phyloP scores from a whole-genome alignment of 768 basidiomycete species.

The Galerina sulciceps region DNA sequence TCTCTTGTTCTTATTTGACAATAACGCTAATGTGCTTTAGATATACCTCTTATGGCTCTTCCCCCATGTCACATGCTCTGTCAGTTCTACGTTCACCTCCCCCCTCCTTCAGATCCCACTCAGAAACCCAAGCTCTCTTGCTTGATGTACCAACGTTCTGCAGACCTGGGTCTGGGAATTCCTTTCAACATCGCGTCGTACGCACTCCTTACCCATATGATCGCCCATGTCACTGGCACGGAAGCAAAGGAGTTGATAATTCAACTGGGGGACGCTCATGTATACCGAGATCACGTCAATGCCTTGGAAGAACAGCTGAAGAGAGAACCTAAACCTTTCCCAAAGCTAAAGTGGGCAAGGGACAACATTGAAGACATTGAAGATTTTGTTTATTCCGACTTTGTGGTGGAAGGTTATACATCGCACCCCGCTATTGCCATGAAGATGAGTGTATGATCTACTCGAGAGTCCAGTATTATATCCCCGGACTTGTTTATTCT shows the following conservation, averaged over 20 bases:
- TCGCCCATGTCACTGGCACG: conserved; percentile 89
- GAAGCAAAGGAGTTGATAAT: conserved; percentile 90
- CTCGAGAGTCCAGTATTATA: too few species aligned
- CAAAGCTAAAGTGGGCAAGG: conserved; percentile 75
- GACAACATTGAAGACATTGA: conserved; percentile 74
- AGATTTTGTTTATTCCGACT: conserved; percentile 78
- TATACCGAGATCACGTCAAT: conserved; percentile 90
- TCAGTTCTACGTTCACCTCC: conserved; percentile 97
- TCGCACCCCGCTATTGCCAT: conserved; percentile 85
- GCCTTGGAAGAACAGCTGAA: conserved; percentile 84
- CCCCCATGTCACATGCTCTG: conserved; percentile 99
- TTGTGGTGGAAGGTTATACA: conserved; percentile 86
- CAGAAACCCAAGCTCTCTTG: conserved; percentile 82
- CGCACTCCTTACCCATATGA: conserved; percentile 95
- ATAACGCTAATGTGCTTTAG: conserved; percentile 40
- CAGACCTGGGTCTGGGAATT: conserved; percentile 95
- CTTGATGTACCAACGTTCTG: conserved; percentile 97
- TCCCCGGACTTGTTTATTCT: conserved; percentile 1
- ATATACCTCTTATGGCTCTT: conserved; percentile 93
- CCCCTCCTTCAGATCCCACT: conserved; percentile 50
- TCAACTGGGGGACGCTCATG: conserved; percentile 97
- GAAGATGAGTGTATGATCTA: conserved; percentile 88
- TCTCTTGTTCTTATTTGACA: background rate
- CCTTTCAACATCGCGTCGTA: conserved; percentile 99
- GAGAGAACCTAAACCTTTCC: conserved; percentile 82